Conservation (phyloP, 805 yeast species). For the Zygoascus bituminiphila region DNA sequence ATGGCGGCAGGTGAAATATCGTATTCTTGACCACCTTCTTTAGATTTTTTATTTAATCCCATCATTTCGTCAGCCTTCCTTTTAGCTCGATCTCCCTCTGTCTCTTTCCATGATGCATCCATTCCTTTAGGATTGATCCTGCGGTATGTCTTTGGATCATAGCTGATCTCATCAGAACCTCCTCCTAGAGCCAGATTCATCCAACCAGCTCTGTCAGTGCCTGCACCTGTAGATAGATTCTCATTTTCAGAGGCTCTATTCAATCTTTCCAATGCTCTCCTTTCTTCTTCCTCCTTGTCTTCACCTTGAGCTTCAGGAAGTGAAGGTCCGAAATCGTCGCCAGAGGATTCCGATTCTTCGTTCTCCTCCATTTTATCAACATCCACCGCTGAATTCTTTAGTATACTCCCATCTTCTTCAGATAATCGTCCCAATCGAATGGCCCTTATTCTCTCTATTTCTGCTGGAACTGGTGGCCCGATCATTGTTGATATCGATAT, state of each 20-base stretch:
- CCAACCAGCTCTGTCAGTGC: slow-evolving; percentile 12
- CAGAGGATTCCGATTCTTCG: slow-evolving; percentile 1
- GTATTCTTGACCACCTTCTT: background rate
- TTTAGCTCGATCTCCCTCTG: slow-evolving; percentile 8
- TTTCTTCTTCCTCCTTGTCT: slow-evolving; percentile 8
- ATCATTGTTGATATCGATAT: slow-evolving; percentile 5
- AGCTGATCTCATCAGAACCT: background rate
- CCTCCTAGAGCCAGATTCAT: slow-evolving; percentile 16
- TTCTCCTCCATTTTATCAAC: background rate
- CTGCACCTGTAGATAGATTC: background rate
- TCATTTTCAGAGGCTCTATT: slow-evolving; percentile 5
- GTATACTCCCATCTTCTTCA: background rate
- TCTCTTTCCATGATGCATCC: slow-evolving; percentile 1
- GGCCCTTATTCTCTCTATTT: slow-evolving; percentile 11
- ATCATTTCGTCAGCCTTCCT: slow-evolving; percentile 10
- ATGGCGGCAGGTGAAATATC: background rate
- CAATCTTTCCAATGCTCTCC: slow-evolving; percentile 14
- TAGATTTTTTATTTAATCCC: background rate
- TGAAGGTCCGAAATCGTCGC: slow-evolving; percentile 17
- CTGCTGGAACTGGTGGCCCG: slow-evolving; percentile 17
- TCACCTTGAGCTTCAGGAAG: slow-evolving; percentile 7
- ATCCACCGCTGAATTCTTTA: background rate
- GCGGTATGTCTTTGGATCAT: slow-evolving; percentile 9
- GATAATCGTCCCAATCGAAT: background rate
- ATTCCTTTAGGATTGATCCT: slow-evolving; percentile 3